These are phyloP conservation scores for Pichia membranifaciens DNA, from an alignment of 805 yeast species.

Conservation along the genomic window DNA sequence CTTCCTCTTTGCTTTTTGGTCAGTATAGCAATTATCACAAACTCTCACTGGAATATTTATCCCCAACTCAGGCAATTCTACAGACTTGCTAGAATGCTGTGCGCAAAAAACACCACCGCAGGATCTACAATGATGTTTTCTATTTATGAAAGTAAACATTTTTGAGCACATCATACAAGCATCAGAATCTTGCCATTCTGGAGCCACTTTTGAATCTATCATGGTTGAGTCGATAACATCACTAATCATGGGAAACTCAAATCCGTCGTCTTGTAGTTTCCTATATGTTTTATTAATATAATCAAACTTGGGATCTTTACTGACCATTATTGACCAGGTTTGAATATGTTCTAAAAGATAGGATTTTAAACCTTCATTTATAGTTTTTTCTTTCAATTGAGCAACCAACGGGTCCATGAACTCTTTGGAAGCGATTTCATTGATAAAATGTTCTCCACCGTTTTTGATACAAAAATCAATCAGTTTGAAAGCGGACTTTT, in stretches of 20 bases:
- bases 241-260: slow-evolving; percentile 54
- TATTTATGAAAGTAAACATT: slow-evolving; percentile 69
- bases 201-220: slow-evolving; percentile 87
- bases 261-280: slow-evolving; percentile 55
- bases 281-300: slow-evolving; percentile 61
- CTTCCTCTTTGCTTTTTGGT: slow-evolving; percentile 38
- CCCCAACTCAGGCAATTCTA: slow-evolving; percentile 77
- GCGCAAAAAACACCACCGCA: slow-evolving; percentile 95
- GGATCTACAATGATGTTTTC: slow-evolving; percentile 95
- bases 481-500: slow-evolving; percentile 67
- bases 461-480: slow-evolving; percentile 87
- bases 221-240: slow-evolving; percentile 40
- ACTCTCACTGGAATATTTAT: slow-evolving; percentile 87
- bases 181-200: slow-evolving; percentile 95
- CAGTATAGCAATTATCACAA: slow-evolving; percentile 82
- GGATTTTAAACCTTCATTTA: slow-evolving; percentile 49
- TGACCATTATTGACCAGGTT: slow-evolving; percentile 72
- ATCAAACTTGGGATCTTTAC: slow-evolving; percentile 55
- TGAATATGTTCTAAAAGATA: slow-evolving; percentile 61
- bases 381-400: slow-evolving; percentile 27
- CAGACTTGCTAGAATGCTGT: slow-evolving; percentile 67
- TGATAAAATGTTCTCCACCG: slow-evolving; percentile 81
- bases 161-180: slow-evolving; percentile 91
- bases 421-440: slow-evolving; percentile 75
- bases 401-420: slow-evolving; percentile 75